These are phyloP conservation scores for Mycena citricolor DNA, from an alignment of 1,284 basidiomycete genomes.

Conservation along the genomic window DNA sequence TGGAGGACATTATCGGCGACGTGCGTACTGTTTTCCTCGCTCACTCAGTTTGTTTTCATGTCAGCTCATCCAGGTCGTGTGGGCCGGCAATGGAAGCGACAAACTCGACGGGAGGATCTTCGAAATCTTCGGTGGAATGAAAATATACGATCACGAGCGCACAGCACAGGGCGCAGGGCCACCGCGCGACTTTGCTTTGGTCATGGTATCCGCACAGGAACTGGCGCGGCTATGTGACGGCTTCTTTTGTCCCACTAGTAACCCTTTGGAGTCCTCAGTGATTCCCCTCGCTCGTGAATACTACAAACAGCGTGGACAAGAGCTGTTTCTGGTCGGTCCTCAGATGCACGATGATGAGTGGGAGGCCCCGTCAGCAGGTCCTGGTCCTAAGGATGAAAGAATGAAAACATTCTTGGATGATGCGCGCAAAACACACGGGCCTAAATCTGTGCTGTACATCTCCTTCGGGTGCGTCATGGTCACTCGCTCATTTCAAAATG, in stretches of 20 bases:
- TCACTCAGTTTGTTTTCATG: neutral
- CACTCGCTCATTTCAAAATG: too few relatives aligned
- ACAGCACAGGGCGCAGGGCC: constrained; percentile 1
- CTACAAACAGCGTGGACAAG: constrained; percentile 6
- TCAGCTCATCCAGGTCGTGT: too few relatives aligned
- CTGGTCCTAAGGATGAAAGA: neutral
- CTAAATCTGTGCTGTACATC: constrained; percentile 10
- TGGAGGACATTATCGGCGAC: constrained; percentile 3
- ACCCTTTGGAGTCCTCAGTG: constrained; percentile 2
- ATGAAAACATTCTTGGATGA: constrained; percentile 7
- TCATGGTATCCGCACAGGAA: neutral
- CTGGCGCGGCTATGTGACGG: constrained; percentile 1
- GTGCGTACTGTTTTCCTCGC: neutral
- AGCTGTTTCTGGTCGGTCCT: constrained; percentile 10
- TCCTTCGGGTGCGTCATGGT: constrained; percentile 12
- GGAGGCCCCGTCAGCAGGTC: neutral
- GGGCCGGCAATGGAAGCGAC: constrained; percentile 7
- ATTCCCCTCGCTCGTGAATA: neutral
- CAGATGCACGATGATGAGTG: constrained; percentile 1
- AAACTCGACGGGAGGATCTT: neutral
- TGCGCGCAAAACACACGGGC: constrained; percentile 1
- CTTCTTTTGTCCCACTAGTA: neutral
- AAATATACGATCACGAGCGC: constrained; percentile 12
- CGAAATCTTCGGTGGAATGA: neutral
- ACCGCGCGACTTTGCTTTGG: neutral